These are phyloP conservation scores for sunflower (Helianthus annuus) DNA, from an alignment of 129 eudicot genomes.

Conservation along the genomic window DNA sequence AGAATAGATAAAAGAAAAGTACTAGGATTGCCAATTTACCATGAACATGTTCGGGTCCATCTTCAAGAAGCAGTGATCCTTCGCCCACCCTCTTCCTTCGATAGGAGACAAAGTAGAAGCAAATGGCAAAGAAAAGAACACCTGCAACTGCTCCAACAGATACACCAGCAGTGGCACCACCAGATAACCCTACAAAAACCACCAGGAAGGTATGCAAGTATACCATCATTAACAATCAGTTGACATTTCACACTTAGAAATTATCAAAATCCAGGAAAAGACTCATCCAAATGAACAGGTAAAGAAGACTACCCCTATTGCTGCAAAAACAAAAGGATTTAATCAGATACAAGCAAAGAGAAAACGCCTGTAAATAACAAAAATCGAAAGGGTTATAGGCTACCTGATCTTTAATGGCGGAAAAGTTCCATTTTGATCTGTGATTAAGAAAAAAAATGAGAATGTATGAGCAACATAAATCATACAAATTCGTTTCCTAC, in stretches of 20 bases:
- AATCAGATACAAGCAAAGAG: conserved; percentile 26
- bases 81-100: conserved; percentile 43
- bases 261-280: not conserved
- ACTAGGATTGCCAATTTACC: conserved; percentile 36
- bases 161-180: conserved; percentile 67
- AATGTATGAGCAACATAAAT: conserved; percentile 3
- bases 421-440: conserved; percentile 81
- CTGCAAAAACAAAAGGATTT: conserved; percentile 47
- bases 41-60: conserved; percentile 30
- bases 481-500: not conserved
- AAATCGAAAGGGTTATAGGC: conserved; percentile 6
- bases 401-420: conserved; percentile 70
- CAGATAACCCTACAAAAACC: conserved; percentile 51
- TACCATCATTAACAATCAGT: conserved; percentile 19
- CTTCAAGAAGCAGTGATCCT: conserved; percentile 38
- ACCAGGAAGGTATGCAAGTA: conserved; percentile 26
- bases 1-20: not conserved
- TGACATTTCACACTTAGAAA: conserved; percentile 7
- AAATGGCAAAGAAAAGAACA: conserved; percentile 40
- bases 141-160: conserved; percentile 57
- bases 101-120: conserved; percentile 49
- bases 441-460: conserved; percentile 8
- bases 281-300: conserved; percentile 10
- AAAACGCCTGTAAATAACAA: not conserved
- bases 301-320: conserved; percentile 54